phyloP scores from a whole-genome alignment of 257 asterid species.

The Penstemon eatonii region DNA sequence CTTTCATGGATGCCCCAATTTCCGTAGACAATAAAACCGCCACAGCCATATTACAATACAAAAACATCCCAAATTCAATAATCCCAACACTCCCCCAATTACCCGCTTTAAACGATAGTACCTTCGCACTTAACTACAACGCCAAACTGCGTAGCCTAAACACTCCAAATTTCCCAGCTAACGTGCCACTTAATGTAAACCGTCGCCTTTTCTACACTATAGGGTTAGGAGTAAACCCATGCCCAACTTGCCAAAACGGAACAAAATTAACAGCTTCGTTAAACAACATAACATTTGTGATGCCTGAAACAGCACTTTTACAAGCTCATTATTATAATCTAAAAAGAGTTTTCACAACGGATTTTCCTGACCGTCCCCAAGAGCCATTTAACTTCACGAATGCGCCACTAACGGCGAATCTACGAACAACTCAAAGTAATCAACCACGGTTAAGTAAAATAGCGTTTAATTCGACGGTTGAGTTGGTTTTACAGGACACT shows the following conservation, averaged over 20 bases:
- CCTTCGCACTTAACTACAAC: slow-evolving; percentile 41
- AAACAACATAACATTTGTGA: slow-evolving; percentile 57
- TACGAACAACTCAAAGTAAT: slow-evolving; percentile 33
- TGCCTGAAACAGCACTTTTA: slow-evolving; percentile 49
- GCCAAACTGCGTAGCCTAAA: slow-evolving; percentile 46
- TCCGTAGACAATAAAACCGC: slow-evolving; percentile 56
- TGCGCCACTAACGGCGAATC: slow-evolving; percentile 76
- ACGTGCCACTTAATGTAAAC: slow-evolving; percentile 47
- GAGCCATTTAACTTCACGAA: slow-evolving; percentile 57
- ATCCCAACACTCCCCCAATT: slow-evolving; percentile 40
- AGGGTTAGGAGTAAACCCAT: slow-evolving; percentile 53
- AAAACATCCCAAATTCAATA: slow-evolving; percentile 33
- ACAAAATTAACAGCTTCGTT: slow-evolving; percentile 47
- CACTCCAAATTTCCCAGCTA: slow-evolving; percentile 45
- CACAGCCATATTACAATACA: slow-evolving; percentile 53
- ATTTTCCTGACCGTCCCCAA: slow-evolving; percentile 59
- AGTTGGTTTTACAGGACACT: slow-evolving; percentile 68
- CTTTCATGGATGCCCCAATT: slow-evolving; percentile 59
- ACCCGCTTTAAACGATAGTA: slow-evolving; percentile 44
- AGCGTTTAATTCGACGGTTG: slow-evolving; percentile 63
- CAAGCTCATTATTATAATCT: slow-evolving; percentile 49
- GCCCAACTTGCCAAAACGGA: slow-evolving; percentile 47
- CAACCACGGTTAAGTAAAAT: slow-evolving; percentile 52
- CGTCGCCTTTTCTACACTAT: slow-evolving; percentile 60
- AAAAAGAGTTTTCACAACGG: slow-evolving; percentile 40